Conservation (phyloP, 1,139 yeast species). For the Debaryomyces subglobosus region DNA sequence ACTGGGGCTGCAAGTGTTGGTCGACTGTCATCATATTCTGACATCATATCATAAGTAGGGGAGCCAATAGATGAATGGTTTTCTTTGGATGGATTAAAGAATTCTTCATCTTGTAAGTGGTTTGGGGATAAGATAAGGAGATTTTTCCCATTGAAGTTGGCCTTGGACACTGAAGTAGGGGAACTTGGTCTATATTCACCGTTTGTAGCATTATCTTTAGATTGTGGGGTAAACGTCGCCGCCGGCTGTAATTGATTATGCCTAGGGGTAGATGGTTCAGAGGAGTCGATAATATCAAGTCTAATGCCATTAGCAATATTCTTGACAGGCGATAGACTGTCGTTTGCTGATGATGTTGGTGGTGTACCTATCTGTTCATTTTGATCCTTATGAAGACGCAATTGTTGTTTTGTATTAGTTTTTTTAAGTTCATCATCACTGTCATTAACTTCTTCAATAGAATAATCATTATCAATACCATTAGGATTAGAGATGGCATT, state of each 20-base stretch:
- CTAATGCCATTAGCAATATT: slow-evolving; percentile 15
- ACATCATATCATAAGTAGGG: slow-evolving; percentile 2
- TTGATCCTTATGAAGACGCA: slow-evolving; percentile 2
- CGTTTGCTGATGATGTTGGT: neutral
- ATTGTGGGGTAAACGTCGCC: slow-evolving; percentile 22
- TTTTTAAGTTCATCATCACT: slow-evolving; percentile 39
- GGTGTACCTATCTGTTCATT: slow-evolving; percentile 11
- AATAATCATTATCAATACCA: slow-evolving; percentile 18
- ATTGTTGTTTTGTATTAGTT: slow-evolving; percentile 9
- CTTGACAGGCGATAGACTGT: neutral
- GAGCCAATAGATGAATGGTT: slow-evolving; percentile 1
- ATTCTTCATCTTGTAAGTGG: slow-evolving; percentile 41
- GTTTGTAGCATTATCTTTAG: neutral
- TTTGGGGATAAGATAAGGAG: slow-evolving; percentile 45
- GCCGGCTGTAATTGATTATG: slow-evolving; percentile 25
- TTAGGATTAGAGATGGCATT: neutral
- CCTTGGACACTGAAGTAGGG: slow-evolving; percentile 8
- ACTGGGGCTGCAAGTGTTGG: slow-evolving; percentile 6
- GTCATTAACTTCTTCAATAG: slow-evolving; percentile 48
- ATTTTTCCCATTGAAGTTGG: slow-evolving; percentile 31
- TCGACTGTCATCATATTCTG: neutral
- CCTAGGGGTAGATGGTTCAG: slow-evolving; percentile 19
- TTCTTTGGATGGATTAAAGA: slow-evolving; percentile 23
- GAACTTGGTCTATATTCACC: slow-evolving; percentile 7
- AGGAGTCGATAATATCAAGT: slow-evolving; percentile 22